phyloP scores from a whole-genome alignment of 129 eudicot species.

The Centrapalus pauciflorus region DNA sequence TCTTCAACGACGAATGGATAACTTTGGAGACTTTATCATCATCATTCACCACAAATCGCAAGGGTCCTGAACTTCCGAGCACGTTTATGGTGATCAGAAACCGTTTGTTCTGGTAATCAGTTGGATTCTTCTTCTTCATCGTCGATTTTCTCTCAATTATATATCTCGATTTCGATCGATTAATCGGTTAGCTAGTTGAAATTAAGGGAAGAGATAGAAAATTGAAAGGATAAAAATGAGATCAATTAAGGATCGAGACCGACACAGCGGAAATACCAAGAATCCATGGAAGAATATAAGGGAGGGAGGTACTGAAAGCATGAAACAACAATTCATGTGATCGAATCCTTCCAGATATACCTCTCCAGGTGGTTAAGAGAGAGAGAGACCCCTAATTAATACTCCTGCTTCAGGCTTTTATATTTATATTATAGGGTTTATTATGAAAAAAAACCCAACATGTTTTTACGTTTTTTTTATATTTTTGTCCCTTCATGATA shows the following conservation, averaged over 20 bases:
- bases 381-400: background rate
- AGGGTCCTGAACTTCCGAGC: constrained; percentile 58
- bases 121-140: constrained; percentile 17
- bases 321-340: constrained; percentile 5
- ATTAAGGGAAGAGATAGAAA: background rate
- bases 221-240: background rate
- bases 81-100: constrained; percentile 44
- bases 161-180: background rate
- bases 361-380: background rate
- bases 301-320: constrained; percentile 23
- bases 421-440: no score
- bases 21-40: constrained; percentile 40
- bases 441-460: no score
- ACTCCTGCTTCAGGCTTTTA: background rate
- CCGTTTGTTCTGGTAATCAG: constrained; percentile 15
- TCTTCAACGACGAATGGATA: constrained; percentile 40
- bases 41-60: constrained; percentile 47
- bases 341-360: constrained; percentile 28
- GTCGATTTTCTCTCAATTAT: constrained; percentile 1
- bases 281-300: constrained; percentile 17
- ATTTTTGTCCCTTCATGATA: no score
- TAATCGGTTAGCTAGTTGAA: background rate
- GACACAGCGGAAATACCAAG: constrained; percentile 39
- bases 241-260: constrained; percentile 35
- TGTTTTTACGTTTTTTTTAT: no score